Percentiles rank a stretch among this genome's conserved stretches.
phyloP scores from a whole-genome alignment of 2,329 filamentous ascomycete genomes.

The Cadophora malorum region DNA sequence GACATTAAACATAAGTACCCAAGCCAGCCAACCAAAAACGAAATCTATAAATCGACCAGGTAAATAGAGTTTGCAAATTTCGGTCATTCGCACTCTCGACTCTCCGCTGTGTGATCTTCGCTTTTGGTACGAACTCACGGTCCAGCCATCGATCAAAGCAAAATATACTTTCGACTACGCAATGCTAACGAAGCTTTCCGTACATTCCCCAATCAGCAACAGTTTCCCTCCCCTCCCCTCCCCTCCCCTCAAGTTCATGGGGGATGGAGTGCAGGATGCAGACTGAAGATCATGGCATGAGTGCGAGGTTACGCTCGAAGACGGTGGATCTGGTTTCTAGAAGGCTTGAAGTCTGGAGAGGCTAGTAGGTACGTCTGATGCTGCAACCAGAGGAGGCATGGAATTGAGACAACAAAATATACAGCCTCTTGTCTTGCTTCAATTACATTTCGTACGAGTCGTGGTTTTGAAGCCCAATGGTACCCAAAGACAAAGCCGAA shows the following conservation, averaged over 20 bases:
- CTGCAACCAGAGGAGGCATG: not conserved
- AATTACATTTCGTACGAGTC: not conserved
- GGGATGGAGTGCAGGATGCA: not conserved
- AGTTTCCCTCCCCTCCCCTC: not conserved
- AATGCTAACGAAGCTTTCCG: not conserved
- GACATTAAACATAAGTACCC: constrained; percentile 5
- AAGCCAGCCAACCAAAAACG: not conserved
- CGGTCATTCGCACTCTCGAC: not conserved
- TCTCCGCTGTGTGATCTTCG: not conserved
- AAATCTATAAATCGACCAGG: not conserved
- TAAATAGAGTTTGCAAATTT: not conserved
- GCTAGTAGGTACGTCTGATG: not conserved
- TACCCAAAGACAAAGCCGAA: not conserved
- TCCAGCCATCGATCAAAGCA: not conserved
- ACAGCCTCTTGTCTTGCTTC: not conserved
- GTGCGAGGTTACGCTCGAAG: not conserved
- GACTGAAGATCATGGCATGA: not conserved
- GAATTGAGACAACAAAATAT: not conserved
- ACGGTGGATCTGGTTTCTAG: not conserved
- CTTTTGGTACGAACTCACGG: not conserved
- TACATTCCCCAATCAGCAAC: constrained; percentile 1
- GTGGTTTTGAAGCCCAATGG: not conserved
- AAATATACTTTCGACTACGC: constrained; percentile 4
- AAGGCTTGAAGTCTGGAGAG: not conserved
- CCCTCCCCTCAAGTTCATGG: not conserved